Conservation (phyloP, 345 rosid species). For the Microthlaspi erraticum region DNA sequence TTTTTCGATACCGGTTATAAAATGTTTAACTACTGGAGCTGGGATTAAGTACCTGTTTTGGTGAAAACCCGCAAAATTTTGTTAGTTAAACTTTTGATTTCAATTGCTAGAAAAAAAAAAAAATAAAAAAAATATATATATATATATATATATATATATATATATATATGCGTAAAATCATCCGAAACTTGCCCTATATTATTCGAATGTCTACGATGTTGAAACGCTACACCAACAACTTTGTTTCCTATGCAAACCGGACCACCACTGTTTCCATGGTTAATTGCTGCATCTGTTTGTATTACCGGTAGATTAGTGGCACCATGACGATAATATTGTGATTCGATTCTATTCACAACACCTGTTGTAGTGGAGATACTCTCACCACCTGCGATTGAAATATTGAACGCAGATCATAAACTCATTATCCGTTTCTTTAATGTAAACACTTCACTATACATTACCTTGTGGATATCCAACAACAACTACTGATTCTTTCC, state of each 20-base stretch:
- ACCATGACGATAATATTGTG: conserved; percentile 56
- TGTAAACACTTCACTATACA: too few relatives aligned
- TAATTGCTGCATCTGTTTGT: conserved; percentile 85
- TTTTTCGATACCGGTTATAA: not conserved
- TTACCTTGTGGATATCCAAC: conserved; percentile 85
- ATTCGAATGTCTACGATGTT: conserved; percentile 52
- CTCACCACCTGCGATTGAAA: conserved; percentile 62
- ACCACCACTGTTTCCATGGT: conserved; percentile 79
- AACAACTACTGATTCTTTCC: conserved; percentile 66
- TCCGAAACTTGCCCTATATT: conserved; percentile 47
- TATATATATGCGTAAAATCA: too few relatives aligned
- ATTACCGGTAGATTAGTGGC: conserved; percentile 74
- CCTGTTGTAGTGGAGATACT: conserved; percentile 81
- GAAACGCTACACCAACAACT: conserved; percentile 82
- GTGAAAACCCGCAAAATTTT: not conserved
- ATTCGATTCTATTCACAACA: conserved; percentile 70
- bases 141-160: too few relatives aligned
- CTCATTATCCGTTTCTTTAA: too few relatives aligned
- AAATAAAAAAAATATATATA: too few relatives aligned
- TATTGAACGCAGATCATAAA: conserved; percentile 42
- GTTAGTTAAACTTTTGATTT: too few relatives aligned
- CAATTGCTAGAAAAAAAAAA: too few relatives aligned
- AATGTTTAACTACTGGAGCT: conserved; percentile 14
- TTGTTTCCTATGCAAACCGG: conserved; percentile 74
- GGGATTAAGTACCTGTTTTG: conserved; percentile 36